phyloP scores from a whole-genome alignment of 2,329 filamentous ascomycete genomes.

The Pseudogymnoascus sp. region DNA sequence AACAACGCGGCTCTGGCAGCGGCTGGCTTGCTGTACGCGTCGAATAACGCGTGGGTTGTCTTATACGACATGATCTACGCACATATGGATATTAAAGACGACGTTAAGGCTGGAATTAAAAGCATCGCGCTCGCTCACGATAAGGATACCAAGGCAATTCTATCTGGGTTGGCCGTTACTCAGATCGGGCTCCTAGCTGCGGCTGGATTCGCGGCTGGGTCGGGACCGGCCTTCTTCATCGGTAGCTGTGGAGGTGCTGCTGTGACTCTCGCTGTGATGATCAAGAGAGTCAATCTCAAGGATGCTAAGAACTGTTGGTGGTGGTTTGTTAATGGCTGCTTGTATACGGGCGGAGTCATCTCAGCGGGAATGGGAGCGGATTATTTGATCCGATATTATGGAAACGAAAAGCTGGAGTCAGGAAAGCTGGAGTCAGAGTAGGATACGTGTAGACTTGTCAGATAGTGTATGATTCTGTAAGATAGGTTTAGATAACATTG shows the following conservation, averaged over 20 bases:
- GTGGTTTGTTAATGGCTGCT: slow-evolving; percentile 67
- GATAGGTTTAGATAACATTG: background rate
- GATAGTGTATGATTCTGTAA: background rate
- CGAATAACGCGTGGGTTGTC: slow-evolving; percentile 78
- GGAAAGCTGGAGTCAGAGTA: background rate
- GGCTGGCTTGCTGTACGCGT: slow-evolving; percentile 62
- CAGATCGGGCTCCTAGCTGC: slow-evolving; percentile 63
- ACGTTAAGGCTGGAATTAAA: slow-evolving; percentile 79
- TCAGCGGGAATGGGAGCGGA: slow-evolving; percentile 50
- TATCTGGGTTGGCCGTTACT: slow-evolving; percentile 58
- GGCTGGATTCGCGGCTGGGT: slow-evolving; percentile 59
- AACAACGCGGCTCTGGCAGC: slow-evolving; percentile 54
- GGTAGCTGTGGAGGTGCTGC: slow-evolving; percentile 58
- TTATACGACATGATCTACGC: slow-evolving; percentile 92
- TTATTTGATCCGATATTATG: slow-evolving; percentile 44
- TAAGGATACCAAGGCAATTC: slow-evolving; percentile 64
- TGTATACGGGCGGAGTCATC: slow-evolving; percentile 57
- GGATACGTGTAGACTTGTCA: background rate
- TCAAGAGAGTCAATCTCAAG: slow-evolving; percentile 56
- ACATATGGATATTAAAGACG: slow-evolving; percentile 83
- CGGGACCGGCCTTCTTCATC: slow-evolving; percentile 59
- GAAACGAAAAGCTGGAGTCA: background rate
- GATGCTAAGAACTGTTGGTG: slow-evolving; percentile 62
- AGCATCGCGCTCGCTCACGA: slow-evolving; percentile 77
- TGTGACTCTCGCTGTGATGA: slow-evolving; percentile 55